These are phyloP conservation scores for Backusella psychrophila DNA, from an alignment of 192 early-diverging fungal genomes.

Conservation along the genomic window DNA sequence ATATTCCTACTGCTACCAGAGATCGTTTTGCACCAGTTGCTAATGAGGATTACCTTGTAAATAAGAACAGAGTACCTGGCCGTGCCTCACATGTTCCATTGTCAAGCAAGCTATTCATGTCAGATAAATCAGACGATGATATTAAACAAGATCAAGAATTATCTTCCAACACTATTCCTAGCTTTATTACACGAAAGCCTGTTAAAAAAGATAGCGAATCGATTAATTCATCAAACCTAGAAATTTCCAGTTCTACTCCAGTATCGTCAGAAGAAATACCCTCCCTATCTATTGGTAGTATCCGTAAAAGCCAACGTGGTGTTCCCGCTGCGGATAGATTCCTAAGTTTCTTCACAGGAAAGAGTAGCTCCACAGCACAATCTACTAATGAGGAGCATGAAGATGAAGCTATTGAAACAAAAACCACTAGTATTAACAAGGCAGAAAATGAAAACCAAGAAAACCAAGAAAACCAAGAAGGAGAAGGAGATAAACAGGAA, in stretches of 20 bases:
- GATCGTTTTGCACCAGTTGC: conserved; percentile 5
- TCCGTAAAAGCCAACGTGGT: not conserved
- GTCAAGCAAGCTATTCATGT: not conserved
- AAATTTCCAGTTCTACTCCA: not conserved
- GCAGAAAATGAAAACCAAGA: not conserved
- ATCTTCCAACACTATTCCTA: not conserved
- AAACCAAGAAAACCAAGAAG: not conserved
- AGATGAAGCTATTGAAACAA: not conserved
- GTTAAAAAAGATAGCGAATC: not conserved
- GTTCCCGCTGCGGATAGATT: conserved; percentile 5
- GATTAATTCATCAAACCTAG: not conserved
- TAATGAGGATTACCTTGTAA: not conserved
- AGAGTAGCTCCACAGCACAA: not conserved
- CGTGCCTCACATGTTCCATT: not conserved
- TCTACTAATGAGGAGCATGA: not conserved
- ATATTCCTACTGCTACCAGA: not conserved
- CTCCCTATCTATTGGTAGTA: not conserved
- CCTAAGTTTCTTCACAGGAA: not conserved
- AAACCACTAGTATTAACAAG: not conserved
- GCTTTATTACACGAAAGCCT: conserved; percentile 12
- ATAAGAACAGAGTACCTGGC: not conserved
- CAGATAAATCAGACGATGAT: not conserved
- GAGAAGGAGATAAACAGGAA: not conserved
- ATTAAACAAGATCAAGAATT: not conserved
- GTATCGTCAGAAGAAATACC: not conserved